Conservation (phyloP, 169 alveolate genomes). For the Plasmodium billcollinsi region DNA sequence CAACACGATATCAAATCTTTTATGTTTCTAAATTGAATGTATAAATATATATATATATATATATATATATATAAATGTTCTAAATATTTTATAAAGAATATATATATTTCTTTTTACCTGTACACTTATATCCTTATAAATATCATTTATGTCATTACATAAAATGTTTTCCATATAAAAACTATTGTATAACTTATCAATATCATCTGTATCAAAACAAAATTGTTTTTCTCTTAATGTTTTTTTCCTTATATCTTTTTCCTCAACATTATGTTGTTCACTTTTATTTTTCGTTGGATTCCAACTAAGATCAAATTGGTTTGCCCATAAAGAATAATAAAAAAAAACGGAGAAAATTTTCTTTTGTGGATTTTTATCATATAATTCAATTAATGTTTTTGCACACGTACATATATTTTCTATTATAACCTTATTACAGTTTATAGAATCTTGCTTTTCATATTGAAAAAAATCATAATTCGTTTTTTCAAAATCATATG, state of each 20-base stretch:
- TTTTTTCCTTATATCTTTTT: constrained; percentile 58
- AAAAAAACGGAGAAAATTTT: constrained; percentile 48
- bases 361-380: constrained; percentile 15
- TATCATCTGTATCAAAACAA: constrained; percentile 28
- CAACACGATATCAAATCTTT: constrained; percentile 62
- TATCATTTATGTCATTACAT: constrained; percentile 11
- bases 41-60: background rate
- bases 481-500: constrained; percentile 66
- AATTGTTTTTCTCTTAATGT: constrained; percentile 37
- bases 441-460: constrained; percentile 59
- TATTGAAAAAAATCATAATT: constrained; percentile 53
- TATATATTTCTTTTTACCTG: constrained; percentile 2
- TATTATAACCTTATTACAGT: constrained; percentile 15
- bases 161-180: constrained; percentile 41
- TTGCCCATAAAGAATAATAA: constrained; percentile 60
- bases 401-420: constrained; percentile 69
- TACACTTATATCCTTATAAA: constrained; percentile 27
- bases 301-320: constrained; percentile 73
- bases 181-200: constrained; percentile 29
- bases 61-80: background rate
- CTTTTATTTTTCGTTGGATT: constrained; percentile 52
- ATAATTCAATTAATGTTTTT: constrained; percentile 26
- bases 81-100: no score
- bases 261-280: constrained; percentile 12
- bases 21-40: constrained; percentile 5